Conservation (phyloP, 2,329 filamentous ascomycete species). For the Fusarium sp. region DNA sequence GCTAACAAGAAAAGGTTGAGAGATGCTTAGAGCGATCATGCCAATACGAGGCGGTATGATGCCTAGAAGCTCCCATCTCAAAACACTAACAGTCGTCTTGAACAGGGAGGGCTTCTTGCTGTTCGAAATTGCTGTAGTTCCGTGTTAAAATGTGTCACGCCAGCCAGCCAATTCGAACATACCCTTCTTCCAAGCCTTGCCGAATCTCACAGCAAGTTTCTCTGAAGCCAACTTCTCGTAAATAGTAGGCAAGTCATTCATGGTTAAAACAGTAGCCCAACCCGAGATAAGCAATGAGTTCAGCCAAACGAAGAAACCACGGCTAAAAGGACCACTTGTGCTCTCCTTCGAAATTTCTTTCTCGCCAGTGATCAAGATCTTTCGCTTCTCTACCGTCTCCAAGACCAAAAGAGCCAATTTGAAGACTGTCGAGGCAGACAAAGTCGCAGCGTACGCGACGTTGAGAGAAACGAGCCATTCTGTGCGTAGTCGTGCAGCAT, state of each 20-base stretch:
- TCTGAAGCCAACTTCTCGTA: conserved; percentile 47
- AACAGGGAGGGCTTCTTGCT: conserved; percentile 45
- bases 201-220: conserved; percentile 43
- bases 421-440: conserved; percentile 36
- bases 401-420: conserved; percentile 45
- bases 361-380: conserved; percentile 53
- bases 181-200: conserved; percentile 42
- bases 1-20: conserved; percentile 48
- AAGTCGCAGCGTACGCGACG: conserved; percentile 39
- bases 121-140: conserved; percentile 8
- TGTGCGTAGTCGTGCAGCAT: conserved; percentile 48
- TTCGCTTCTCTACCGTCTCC: conserved; percentile 49
- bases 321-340: conserved; percentile 53
- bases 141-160: conserved; percentile 6
- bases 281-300: conserved; percentile 60
- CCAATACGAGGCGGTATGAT: conserved; percentile 46
- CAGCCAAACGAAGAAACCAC: conserved; percentile 50
- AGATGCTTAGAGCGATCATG: conserved; percentile 47
- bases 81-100: conserved; percentile 38
- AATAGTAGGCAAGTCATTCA: conserved; percentile 45
- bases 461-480: conserved; percentile 48
- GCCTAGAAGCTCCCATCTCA: conserved; percentile 48
- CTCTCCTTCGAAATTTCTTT: conserved; percentile 59
- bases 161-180: neutral
- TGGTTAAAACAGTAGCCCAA: conserved; percentile 52